Base-by-base conservation (phyloP, 1,284 basidiomycete species). In the Sanguinoderma infundibulare region DNA sequence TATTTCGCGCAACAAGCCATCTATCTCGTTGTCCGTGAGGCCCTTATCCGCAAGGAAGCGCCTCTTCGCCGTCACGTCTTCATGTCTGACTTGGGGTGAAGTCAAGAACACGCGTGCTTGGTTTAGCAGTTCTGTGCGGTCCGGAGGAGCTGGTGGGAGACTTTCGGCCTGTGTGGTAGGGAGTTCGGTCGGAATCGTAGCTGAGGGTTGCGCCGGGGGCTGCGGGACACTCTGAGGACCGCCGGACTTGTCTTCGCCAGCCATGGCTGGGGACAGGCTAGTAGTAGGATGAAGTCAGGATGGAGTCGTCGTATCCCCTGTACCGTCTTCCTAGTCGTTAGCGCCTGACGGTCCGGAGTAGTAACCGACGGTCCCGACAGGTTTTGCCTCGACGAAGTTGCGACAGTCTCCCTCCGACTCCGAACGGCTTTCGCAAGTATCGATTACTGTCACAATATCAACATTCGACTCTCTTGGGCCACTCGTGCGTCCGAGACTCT, bases 11-110 rank as follows among this genome's bases (percentile, higher is more conserved):
- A 91, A 72, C 34, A 95, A 76, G 2, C 72, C 72, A 49, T 86
- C 81, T 44, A 93, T 84, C 70, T 95, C 91, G 6, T 60, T 61
- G 5, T 79, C 79, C 17, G 76, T 77, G 53, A 94, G 79, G 0
- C 92, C 92, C 67, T 94, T 91, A 68, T 92, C 90, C 0, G 69
- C 68, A 15, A 95, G 81, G 61, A 95, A 92, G 53, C 75, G 74
- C 7, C 85, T 82, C 69, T 91, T 91, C 6, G 83, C 79, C 2
- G 71, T 60, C 0, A 72, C 55, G 67, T 90, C 85, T 67, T 91
- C 87, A 55, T 83, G 73, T 15, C 80, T 78, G 39, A 91, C 80
- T 69, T 89, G 85, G 5, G 89, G 85, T 2, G 91, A 89, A 12
- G 73, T 72, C 10, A 92, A 78, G 72, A 92, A 92, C 7, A 79